Conservation (phyloP, 371 early-diverging fungal species). For the Agmasoma carcini region DNA sequence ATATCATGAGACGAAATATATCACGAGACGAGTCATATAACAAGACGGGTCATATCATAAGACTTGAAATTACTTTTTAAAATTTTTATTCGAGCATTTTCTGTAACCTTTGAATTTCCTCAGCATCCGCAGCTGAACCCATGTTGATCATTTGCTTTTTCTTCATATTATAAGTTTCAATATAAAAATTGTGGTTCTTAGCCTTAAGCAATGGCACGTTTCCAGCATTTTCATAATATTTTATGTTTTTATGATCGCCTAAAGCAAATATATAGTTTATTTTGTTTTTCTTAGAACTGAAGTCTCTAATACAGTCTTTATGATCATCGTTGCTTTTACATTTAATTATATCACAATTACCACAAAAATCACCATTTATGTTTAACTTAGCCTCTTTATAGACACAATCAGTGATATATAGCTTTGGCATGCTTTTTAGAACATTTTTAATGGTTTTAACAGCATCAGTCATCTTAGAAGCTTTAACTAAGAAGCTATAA, state of each 20-base stretch:
- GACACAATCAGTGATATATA: slow-evolving; percentile 32
- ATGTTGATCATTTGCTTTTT: neutral
- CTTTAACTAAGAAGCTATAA: slow-evolving; percentile 10
- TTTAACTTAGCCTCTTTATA: slow-evolving; percentile 13
- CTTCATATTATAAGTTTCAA: slow-evolving; percentile 6
- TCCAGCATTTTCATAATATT: neutral
- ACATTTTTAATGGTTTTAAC: slow-evolving; percentile 6
- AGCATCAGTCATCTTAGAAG: slow-evolving; percentile 7
- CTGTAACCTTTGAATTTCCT: slow-evolving; percentile 26
- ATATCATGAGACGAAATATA: no score
- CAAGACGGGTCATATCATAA: no score
- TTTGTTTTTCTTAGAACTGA: slow-evolving; percentile 22
- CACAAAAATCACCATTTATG: slow-evolving; percentile 6
- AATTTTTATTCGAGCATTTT: neutral
- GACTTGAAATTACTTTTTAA: no score
- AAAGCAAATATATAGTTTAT: slow-evolving; percentile 32
- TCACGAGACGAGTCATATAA: no score
- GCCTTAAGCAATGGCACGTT: slow-evolving; percentile 10
- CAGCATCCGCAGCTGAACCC: neutral
- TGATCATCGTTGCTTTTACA: neutral
- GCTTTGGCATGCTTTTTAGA: slow-evolving; percentile 25
- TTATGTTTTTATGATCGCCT: slow-evolving; percentile 4
- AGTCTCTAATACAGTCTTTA: slow-evolving; percentile 1
- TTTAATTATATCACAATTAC: slow-evolving; percentile 19
- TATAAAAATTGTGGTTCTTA: slow-evolving; percentile 1